These are phyloP conservation scores for Vigna hirtella DNA, from an alignment of 306 rosid genomes.

Conservation along the genomic window DNA sequence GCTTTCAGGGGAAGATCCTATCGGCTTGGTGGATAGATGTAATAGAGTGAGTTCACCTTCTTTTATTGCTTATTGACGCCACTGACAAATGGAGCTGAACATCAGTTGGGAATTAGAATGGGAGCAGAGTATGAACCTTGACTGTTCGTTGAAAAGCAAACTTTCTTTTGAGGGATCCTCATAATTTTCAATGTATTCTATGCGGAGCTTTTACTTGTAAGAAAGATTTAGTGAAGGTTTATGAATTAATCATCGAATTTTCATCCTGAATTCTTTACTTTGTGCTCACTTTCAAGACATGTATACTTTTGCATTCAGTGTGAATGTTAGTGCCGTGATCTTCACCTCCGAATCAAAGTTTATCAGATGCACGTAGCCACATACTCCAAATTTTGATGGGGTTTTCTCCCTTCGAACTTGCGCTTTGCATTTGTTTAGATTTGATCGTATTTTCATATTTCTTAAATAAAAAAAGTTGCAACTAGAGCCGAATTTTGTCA, in stretches of 20 bases:
- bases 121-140: slow-evolving; percentile 39
- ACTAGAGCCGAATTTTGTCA: background rate
- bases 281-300: background rate
- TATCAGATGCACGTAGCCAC: too few relatives aligned
- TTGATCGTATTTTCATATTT: background rate
- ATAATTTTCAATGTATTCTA: slow-evolving; percentile 4
- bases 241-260: slow-evolving; percentile 35
- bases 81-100: slow-evolving; percentile 43
- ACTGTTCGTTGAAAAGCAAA: slow-evolving; percentile 34
- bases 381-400: too few relatives aligned
- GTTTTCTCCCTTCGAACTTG: background rate
- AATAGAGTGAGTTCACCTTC: slow-evolving; percentile 22
- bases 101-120: slow-evolving; percentile 34
- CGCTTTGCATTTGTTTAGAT: slow-evolving; percentile 16
- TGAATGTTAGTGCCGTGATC: background rate
- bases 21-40: slow-evolving; percentile 63
- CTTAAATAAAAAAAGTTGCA: background rate
- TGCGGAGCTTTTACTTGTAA: slow-evolving; percentile 35
- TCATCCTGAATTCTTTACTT: slow-evolving; percentile 19
- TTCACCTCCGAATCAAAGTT: background rate
- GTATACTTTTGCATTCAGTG: slow-evolving; percentile 9
- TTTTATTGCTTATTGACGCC: slow-evolving; percentile 37
- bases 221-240: slow-evolving; percentile 5
- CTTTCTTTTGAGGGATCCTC: slow-evolving; percentile 36
- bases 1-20: slow-evolving; percentile 91